Conservation (phyloP, 2,329 filamentous ascomycete genomes). For the Talaromyces piceae region DNA sequence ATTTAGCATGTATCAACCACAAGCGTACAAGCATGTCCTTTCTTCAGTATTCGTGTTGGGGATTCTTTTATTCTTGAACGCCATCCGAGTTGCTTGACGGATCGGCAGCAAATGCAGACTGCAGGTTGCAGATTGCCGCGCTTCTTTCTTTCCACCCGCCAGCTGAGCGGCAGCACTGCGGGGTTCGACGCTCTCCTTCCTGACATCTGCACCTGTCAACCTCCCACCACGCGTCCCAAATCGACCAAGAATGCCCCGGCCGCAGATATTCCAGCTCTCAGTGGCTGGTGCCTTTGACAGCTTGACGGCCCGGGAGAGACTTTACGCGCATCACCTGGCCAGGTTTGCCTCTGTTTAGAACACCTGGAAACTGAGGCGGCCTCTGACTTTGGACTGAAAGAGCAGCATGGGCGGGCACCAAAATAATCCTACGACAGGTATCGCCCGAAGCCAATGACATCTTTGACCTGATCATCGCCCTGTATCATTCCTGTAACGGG, state of each 20-base stretch:
- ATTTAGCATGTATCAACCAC: too few species aligned
- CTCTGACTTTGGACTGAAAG: not conserved
- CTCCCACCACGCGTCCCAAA: not conserved
- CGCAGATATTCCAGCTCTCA: not conserved
- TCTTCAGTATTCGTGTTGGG: too few species aligned
- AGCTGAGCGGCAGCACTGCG: not conserved
- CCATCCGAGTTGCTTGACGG: too few species aligned
- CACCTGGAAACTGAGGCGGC: not conserved
- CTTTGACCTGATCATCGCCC: conserved; percentile 48
- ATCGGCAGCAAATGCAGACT: too few species aligned
- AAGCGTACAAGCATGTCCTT: too few species aligned
- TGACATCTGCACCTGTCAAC: too few species aligned
- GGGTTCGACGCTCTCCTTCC: too few species aligned
- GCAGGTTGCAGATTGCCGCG: too few species aligned
- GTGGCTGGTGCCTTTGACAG: not conserved
- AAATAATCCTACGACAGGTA: conserved; percentile 47
- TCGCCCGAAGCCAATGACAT: conserved; percentile 46
- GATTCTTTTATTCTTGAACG: too few species aligned
- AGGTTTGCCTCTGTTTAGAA: not conserved
- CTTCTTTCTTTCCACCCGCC: not conserved
- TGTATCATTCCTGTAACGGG: conserved; percentile 42
- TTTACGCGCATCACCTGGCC: not conserved
- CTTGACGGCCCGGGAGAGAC: not conserved
- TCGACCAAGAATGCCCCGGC: not conserved
- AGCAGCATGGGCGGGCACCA: conserved; percentile 28